A percentile compares a stretch with the other conserved stretches of the same genome.
phyloP scores from a whole-genome alignment of 2,329 filamentous ascomycete species.

The Ustilaginoidea virens region DNA sequence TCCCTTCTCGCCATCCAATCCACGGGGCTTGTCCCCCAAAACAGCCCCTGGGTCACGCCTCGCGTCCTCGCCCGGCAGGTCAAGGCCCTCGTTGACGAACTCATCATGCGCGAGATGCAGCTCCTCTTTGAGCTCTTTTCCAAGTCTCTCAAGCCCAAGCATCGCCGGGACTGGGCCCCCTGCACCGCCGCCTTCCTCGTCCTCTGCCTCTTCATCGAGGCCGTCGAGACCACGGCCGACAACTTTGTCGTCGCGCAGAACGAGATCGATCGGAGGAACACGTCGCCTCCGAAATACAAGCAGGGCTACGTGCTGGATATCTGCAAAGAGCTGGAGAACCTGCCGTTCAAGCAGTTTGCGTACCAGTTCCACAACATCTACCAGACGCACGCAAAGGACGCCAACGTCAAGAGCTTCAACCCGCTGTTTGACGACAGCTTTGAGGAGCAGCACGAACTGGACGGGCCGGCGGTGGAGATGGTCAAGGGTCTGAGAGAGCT shows the following conservation, averaged over 20 bases:
- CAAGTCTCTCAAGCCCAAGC: conserved; percentile 37
- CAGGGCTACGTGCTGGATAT: conserved; percentile 29
- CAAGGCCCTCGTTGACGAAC: conserved; percentile 40
- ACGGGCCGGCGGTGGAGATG: conserved; percentile 28
- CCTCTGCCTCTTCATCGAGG: conserved; percentile 43
- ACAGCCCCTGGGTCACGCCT: conserved; percentile 30
- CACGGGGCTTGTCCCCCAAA: conserved; percentile 27
- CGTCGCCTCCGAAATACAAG: conserved; percentile 19
- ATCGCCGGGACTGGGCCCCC: conserved; percentile 37
- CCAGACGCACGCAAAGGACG: conserved; percentile 37
- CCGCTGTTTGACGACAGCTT: conserved; percentile 32
- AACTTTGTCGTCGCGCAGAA: conserved; percentile 34
- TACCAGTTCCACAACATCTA: conserved; percentile 46
- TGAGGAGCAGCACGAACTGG: conserved; percentile 28
- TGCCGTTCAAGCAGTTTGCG: conserved; percentile 44
- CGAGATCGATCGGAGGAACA: conserved; percentile 28
- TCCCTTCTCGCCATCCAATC: conserved; percentile 25
- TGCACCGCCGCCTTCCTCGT: conserved; percentile 41
- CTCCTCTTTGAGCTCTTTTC: conserved; percentile 36
- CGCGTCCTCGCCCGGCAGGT: conserved; percentile 40
- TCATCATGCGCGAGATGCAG: conserved; percentile 35
- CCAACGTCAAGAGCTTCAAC: conserved; percentile 35
- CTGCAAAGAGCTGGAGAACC: conserved; percentile 37
- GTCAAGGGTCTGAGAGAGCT: conserved; percentile 28
- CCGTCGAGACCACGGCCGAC: conserved; percentile 37